A percentile compares a stretch with the other conserved stretches of the same genome.
Conservation (phyloP, 768 basidiomycete genomes). For the Rhizopogon sp. region DNA sequence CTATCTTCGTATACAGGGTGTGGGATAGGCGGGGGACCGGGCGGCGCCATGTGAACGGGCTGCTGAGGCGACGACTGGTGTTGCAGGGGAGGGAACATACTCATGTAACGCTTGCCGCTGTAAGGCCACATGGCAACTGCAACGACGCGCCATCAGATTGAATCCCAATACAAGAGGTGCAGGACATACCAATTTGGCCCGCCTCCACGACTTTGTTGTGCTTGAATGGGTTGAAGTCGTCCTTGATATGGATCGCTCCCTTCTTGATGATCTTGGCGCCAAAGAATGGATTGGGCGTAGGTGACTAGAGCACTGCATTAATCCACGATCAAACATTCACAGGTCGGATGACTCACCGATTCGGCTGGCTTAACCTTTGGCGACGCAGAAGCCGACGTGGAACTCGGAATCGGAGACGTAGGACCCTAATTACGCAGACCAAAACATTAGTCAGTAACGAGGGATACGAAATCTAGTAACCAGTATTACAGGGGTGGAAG, state of each 20-base stretch:
- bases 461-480: conserved; percentile 5
- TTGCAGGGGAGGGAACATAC: conserved; percentile 65
- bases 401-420: conserved; percentile 41
- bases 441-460: conserved; percentile 14
- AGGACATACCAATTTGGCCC: conserved; percentile 61
- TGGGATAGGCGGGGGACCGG: conserved; percentile 62
- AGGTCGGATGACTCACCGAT: conserved; percentile 31
- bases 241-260: conserved; percentile 78
- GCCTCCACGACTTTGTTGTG: conserved; percentile 77
- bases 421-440: conserved; percentile 32
- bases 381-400: conserved; percentile 41
- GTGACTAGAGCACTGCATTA: conserved; percentile 25
- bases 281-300: conserved; percentile 84
- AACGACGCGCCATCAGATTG: conserved; percentile 3
- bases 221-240: conserved; percentile 98
- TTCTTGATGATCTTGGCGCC: conserved; percentile 76
- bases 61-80: conserved; percentile 58
- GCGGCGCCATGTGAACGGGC: conserved; percentile 62
- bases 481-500: conserved; percentile 61
- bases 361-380: conserved; percentile 61
- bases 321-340: conserved; percentile 1
- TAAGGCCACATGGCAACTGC: conserved; percentile 82
- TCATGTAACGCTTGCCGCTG: conserved; percentile 79
- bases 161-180: background rate
- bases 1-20: conserved; percentile 82